phyloP scores from a whole-genome alignment of 2,329 filamentous ascomycete genomes.

The Penicillium sp. region DNA sequence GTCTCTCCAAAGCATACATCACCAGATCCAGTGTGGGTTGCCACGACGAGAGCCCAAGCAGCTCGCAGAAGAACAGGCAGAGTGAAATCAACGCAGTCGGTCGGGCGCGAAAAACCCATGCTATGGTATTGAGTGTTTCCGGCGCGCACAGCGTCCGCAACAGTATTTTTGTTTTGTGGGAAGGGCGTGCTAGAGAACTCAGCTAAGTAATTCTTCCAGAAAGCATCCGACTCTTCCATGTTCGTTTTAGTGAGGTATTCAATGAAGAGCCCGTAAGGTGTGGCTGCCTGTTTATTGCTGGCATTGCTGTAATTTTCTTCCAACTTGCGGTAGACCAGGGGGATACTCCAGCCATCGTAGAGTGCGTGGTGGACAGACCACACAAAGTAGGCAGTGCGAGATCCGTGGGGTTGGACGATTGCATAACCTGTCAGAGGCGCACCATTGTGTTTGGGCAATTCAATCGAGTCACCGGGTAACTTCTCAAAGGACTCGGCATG shows the following conservation, averaged over 20 bases:
- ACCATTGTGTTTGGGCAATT: constrained; percentile 36
- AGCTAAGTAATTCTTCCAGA: constrained; percentile 33
- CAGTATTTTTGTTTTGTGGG: constrained; percentile 25
- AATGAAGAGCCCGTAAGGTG: constrained; percentile 33
- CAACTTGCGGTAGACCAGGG: constrained; percentile 37
- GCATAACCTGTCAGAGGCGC: constrained; percentile 35
- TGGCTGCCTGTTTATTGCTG: constrained; percentile 4
- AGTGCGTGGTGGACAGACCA: constrained; percentile 54
- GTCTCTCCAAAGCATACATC: constrained; percentile 57
- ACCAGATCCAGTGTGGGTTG: constrained; percentile 46
- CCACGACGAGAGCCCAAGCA: constrained; percentile 53
- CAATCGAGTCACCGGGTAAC: constrained; percentile 23
- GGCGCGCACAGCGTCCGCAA: constrained; percentile 20
- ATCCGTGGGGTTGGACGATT: constrained; percentile 29
- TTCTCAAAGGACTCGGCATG: constrained; percentile 27
- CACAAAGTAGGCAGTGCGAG: constrained; percentile 40
- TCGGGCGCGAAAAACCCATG: constrained; percentile 20
- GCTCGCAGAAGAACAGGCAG: constrained; percentile 52
- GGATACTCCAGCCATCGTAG: constrained; percentile 51
- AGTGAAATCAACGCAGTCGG: constrained; percentile 35
- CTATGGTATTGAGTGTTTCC: constrained; percentile 26
- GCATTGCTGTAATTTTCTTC: constrained; percentile 34
- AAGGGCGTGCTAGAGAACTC: constrained; percentile 29
- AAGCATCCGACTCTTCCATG: constrained; percentile 29
- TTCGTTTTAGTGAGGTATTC: constrained; percentile 29